phyloP scores from a whole-genome alignment of 495 filamentous ascomycete species.

The Aspergillus biplanus region DNA sequence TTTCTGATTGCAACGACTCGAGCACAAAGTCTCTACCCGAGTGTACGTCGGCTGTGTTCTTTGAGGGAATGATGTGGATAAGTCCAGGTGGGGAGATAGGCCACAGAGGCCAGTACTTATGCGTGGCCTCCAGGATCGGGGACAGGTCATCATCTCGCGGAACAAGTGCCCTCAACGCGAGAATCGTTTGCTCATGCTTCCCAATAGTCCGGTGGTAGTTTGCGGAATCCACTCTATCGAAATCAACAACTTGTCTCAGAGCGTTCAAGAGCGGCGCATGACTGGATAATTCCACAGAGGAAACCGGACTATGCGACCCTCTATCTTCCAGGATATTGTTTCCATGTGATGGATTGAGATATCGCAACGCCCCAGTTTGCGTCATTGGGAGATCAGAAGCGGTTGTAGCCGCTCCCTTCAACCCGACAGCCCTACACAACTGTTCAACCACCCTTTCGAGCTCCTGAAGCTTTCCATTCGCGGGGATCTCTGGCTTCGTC shows the following conservation, averaged over 20 bases:
- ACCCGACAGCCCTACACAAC: background rate
- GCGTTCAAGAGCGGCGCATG: background rate
- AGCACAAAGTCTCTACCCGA: background rate
- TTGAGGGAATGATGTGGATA: background rate
- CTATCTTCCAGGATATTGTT: background rate
- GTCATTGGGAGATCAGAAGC: background rate
- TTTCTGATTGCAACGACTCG: background rate
- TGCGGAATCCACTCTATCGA: background rate
- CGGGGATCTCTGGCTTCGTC: background rate
- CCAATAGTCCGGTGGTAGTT: too few relatives aligned
- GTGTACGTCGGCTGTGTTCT: background rate
- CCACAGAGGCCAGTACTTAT: background rate
- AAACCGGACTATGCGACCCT: background rate
- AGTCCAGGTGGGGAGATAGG: background rate
- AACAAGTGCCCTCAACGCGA: background rate
- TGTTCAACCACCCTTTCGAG: background rate
- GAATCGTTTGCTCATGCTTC: background rate
- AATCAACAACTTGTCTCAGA: background rate
- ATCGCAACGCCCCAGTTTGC: background rate
- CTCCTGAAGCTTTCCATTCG: background rate
- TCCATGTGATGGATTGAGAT: background rate
- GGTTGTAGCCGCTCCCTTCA: background rate
- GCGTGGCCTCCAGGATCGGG: background rate
- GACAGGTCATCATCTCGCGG: background rate
- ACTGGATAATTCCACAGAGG: too few relatives aligned